Conservation (phyloP, 2,329 filamentous ascomycete genomes). For the Clarireedia sp. region DNA sequence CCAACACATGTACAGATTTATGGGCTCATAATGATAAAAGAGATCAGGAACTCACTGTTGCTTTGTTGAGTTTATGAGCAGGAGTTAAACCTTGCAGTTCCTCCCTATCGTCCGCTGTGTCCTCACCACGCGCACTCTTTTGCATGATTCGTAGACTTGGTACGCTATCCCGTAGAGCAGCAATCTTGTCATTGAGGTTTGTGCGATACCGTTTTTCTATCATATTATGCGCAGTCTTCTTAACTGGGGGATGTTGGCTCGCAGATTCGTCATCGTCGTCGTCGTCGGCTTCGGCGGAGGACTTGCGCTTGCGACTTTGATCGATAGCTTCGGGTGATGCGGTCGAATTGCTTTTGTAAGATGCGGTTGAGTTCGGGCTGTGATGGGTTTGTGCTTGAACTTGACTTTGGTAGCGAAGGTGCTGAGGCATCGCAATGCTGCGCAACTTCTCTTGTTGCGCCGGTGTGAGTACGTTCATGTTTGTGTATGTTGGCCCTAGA, state of each 20-base stretch:
- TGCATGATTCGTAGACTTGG: conserved; percentile 81
- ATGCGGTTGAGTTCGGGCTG: conserved; percentile 48
- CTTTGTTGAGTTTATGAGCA: conserved; percentile 93
- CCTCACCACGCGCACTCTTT: conserved; percentile 60
- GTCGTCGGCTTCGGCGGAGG: conserved; percentile 48
- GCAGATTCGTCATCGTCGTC: conserved; percentile 53
- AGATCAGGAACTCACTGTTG: conserved; percentile 53
- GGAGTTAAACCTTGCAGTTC: conserved; percentile 75
- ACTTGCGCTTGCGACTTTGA: conserved; percentile 59
- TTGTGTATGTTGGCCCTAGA: conserved; percentile 1
- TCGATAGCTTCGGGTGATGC: conserved; percentile 55
- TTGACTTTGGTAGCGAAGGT: conserved; percentile 44
- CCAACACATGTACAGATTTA: neutral
- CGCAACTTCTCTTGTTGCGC: conserved; percentile 54
- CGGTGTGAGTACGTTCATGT: conserved; percentile 35
- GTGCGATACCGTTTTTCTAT: conserved; percentile 96
- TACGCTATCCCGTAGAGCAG: conserved; percentile 82
- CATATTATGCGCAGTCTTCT: conserved; percentile 97
- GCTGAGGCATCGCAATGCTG: conserved; percentile 56
- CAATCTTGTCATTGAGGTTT: conserved; percentile 96
- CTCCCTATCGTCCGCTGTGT: conserved; percentile 66
- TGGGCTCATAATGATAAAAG: neutral
- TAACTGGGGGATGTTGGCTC: conserved; percentile 51
- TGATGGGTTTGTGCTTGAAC: conserved; percentile 36
- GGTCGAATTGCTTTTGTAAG: conserved; percentile 38